Evolutionary conservation across 106 monocot genomes (phyloP), one percentile per base, ranked within the genome.

Genomic region (Allium fistulosum): DNA sequence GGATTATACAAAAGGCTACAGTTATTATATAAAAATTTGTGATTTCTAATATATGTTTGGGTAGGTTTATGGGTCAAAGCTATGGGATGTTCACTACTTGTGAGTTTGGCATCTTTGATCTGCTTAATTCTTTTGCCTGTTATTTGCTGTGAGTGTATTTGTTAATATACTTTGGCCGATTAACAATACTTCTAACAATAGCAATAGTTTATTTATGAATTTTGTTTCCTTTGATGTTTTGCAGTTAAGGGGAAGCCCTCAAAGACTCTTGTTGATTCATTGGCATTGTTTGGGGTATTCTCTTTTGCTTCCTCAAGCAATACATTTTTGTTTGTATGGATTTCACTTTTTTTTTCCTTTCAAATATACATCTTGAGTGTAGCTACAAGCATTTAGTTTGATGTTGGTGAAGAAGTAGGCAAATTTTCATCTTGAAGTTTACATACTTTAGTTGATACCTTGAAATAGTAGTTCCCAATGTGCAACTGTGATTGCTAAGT

Each of bases 1-100:
- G 37, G 37, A 37, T 37, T 37, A 37, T 37, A 37, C 1, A 37
- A 37, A 37, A 37, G 37, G 37, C 37, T 37, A 37, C 37, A 37
- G 37, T 37, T 37, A 37, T 37, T 37, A 5, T 37, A 37, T 28
- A 5, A 37, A 37, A 15, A 51, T 65, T 18, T 59, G 58, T 51
- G 65, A 53, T 49, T 59, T 65, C 5, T 37, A 37, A 37, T 37
- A 37, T 37, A 37, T 37, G 26, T 52, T 7, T 63, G 57, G 8
- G 56, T 76, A 92, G 97, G 90, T 57, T 16, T 93, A 57, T 93
- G 97, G 97, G 46, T 78, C 69, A 68, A 74, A 11, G 92, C 97
- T 51, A 90, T 99, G 87, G 92, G 97, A 16, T 99, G 97, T 65
- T 99, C 97, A 67, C 71, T 99, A 49, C 89, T 99, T 45, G 97